Evolutionary conservation across 2,329 filamentous ascomycete species (phyloP), one percentile per base, ranked within the genome.

Genomic region (Venturia pyrina): DNA sequence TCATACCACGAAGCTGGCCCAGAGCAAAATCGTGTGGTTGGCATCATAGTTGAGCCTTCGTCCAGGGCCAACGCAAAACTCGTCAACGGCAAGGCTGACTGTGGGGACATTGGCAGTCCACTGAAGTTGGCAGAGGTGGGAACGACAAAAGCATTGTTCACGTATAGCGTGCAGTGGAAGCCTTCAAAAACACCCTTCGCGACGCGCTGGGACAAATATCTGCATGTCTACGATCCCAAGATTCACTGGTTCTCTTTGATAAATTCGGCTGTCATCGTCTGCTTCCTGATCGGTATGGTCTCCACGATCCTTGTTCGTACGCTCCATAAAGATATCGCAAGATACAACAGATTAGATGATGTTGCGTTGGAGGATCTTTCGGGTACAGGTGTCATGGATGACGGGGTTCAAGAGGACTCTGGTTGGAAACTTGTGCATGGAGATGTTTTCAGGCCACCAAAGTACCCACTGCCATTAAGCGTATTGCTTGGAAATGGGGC

Each of bases 161-260:
- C 92, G 5, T 99, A 99, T 79, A 91, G 89, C 70, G 91, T 98
- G 17, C 89, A 88, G 77, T 99, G 95, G 95, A 85, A 83, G 66
- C 85, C 87, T 70, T 97, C 92, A 0, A 74, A 83, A 0, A 98
- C 93, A 1, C 90, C 89, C 0, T 99, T 96, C 88, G 95, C 95
- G 37, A 99, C 95, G 15, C 86, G 95, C 69, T 99, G 95, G 95
- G 95, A 99, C 82, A 98, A 96, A 78, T 98, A 98, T 75, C 83
- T 99, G 44, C 93, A 98, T 73, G 93, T 99, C 40, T 96, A 93
- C 74, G 93, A 98, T 76, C 93, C 95, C 64, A 96, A 95, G 81
- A 98, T 99, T 71, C 95, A 99, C 77, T 99, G 95, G 95, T 96
- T 98, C 80, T 97, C 93, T 67, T 86, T 99, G 62, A 90, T 98